Percentiles rank a stretch among this genome's conserved stretches.
These are phyloP conservation scores for Mallotus nudiflorus DNA, from an alignment of 345 rosid genomes.

Conservation along the genomic window DNA sequence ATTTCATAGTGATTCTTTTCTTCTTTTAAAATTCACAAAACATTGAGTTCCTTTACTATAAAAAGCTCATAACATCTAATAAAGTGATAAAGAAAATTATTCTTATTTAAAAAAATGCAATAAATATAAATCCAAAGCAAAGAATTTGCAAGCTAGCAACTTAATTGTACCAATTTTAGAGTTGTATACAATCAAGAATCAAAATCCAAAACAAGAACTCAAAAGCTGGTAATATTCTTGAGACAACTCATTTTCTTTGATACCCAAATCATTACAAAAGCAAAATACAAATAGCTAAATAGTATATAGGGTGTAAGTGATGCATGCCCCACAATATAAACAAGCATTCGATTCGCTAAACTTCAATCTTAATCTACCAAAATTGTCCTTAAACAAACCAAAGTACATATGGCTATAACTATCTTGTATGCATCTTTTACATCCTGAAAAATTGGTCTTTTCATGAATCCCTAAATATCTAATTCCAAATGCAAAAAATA, in stretches of 20 bases:
- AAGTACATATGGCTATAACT: slow-evolving; percentile 22
- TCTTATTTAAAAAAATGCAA: no score
- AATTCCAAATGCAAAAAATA: neutral
- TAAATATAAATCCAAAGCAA: no score
- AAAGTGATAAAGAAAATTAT: no score
- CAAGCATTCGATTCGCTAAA: no score
- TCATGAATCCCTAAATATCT: neutral
- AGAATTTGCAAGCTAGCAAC: no score
- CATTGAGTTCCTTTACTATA: no score
- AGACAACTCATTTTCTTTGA: slow-evolving; percentile 5
- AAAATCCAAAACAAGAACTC: neutral
- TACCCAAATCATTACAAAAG: slow-evolving; percentile 19
- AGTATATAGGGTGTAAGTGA: slow-evolving; percentile 67
- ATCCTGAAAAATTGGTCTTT: slow-evolving; percentile 25
- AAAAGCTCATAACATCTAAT: no score
- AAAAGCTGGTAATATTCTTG: neutral
- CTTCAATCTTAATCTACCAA: slow-evolving; percentile 7
- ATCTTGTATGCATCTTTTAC: slow-evolving; percentile 72
- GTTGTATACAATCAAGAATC: no score
- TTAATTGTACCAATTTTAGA: no score
- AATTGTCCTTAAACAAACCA: slow-evolving; percentile 3
- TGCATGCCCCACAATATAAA: slow-evolving; percentile 76
- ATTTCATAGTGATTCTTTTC: no score
- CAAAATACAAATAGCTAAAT: slow-evolving; percentile 25
- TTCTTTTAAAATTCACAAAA: no score